These are phyloP conservation scores for Nemania sp. DNA, from an alignment of 2,329 filamentous ascomycete species.

Conservation along the genomic window DNA sequence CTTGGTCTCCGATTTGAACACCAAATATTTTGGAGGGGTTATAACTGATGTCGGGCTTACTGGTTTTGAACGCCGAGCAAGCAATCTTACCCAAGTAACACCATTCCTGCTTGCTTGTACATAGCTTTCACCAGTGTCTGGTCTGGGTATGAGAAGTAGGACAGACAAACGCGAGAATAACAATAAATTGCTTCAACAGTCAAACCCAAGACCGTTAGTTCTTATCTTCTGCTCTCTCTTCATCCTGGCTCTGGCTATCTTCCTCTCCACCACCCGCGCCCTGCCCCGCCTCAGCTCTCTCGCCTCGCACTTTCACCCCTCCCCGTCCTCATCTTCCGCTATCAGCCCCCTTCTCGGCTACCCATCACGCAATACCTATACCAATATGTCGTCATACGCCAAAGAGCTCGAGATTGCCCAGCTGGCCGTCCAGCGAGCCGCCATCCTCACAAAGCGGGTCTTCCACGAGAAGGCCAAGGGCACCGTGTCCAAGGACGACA, in stretches of 20 bases:
- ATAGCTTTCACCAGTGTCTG: constrained; percentile 4
- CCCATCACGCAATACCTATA: constrained; percentile 37
- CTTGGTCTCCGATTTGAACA: constrained; percentile 11
- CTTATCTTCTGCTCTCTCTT: constrained; percentile 44
- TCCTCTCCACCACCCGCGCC: constrained; percentile 44
- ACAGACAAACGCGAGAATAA: constrained; percentile 26
- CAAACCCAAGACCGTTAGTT: constrained; percentile 14
- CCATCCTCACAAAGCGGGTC: constrained; percentile 80
- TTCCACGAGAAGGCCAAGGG: constrained; percentile 93
- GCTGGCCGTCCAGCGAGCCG: constrained; percentile 79
- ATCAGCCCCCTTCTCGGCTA: constrained; percentile 20
- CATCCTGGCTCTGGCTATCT: constrained; percentile 46
- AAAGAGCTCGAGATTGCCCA: constrained; percentile 79
- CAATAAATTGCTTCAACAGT: constrained; percentile 14
- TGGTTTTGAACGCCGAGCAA: constrained; percentile 1
- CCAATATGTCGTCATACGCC: constrained; percentile 64
- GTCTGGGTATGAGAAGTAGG: constrained; percentile 39
- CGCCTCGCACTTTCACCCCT: constrained; percentile 44
- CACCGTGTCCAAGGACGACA: constrained; percentile 93
- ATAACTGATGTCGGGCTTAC: constrained; percentile 3
- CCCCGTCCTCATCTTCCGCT: constrained; percentile 12
- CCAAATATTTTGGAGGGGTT: constrained; percentile 13
- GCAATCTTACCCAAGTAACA: background rate
- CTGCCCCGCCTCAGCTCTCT: constrained; percentile 50
- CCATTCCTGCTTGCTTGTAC: background rate